A percentile compares a stretch with the other conserved stretches of the same genome.
These are phyloP conservation scores for Chlorella ohadii DNA, from an alignment of 139 green algal species.

Conservation along the genomic window DNA sequence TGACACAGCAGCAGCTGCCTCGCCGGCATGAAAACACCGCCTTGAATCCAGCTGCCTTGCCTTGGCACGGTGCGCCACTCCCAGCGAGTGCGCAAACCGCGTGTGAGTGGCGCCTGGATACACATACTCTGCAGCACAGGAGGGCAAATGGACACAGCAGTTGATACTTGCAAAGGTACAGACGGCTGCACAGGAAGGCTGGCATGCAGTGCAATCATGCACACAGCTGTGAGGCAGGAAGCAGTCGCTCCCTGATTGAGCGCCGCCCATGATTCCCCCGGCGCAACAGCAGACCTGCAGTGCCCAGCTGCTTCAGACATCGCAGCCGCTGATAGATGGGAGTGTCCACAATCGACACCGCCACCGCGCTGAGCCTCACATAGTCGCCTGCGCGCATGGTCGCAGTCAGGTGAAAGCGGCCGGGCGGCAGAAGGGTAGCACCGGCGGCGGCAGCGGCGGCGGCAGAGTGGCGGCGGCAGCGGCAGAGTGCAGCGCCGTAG, in stretches of 20 bases:
- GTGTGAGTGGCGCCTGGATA: conserved; percentile 60
- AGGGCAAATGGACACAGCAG: neutral
- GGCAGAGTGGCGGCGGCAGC: neutral
- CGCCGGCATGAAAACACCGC: no score
- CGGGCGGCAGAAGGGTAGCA: neutral
- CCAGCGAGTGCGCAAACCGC: conserved; percentile 84
- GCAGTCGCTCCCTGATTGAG: no score
- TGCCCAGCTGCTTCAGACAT: conserved; percentile 87
- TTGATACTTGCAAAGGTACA: no score
- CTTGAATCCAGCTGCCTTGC: neutral
- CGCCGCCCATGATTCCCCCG: no score
- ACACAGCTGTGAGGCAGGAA: no score
- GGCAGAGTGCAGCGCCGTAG: no score
- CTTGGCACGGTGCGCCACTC: conserved; percentile 58
- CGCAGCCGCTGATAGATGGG: conserved; percentile 83
- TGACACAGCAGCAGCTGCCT: no score
- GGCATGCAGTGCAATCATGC: no score
- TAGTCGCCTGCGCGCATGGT: neutral
- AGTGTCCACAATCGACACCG: conserved; percentile 79
- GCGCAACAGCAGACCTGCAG: conserved; percentile 6
- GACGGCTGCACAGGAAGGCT: no score
- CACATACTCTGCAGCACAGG: neutral
- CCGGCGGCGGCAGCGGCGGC: neutral
- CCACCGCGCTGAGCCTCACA: conserved; percentile 41
- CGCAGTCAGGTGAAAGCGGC: neutral